Evolutionary conservation across 1,284 basidiomycete species (phyloP).

Genomic region (Tilletiaria anomala): DNA sequence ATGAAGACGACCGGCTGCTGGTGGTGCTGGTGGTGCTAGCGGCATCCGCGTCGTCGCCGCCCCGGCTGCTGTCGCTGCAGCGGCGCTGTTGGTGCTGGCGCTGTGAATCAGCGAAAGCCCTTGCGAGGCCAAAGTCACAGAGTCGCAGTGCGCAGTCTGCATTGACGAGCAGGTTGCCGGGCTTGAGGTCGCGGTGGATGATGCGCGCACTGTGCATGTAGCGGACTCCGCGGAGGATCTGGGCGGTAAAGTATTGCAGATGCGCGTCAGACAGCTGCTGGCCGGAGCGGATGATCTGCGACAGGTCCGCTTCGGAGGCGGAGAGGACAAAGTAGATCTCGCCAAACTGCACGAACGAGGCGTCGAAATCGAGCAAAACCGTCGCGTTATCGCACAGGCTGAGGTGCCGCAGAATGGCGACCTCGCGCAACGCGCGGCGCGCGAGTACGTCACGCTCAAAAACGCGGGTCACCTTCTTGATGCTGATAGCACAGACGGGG

Average conservation of each 20-base stretch:
- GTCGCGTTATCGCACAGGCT: slow-evolving; percentile 30
- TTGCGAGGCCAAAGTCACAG: slow-evolving; percentile 36
- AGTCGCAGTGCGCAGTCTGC: slow-evolving; percentile 33
- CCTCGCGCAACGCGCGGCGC: slow-evolving; percentile 31
- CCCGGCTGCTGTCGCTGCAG: neutral
- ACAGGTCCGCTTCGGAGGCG: slow-evolving; percentile 36
- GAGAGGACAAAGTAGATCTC: slow-evolving; percentile 35
- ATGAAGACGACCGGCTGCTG: neutral
- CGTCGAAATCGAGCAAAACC: slow-evolving; percentile 35
- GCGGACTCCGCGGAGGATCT: slow-evolving; percentile 31
- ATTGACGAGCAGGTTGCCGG: slow-evolving; percentile 37
- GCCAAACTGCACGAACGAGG: slow-evolving; percentile 36
- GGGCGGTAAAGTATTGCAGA: slow-evolving; percentile 35
- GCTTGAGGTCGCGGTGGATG: slow-evolving; percentile 37
- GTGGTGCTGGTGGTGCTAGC: too few species aligned
- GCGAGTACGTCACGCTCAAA: slow-evolving; percentile 36
- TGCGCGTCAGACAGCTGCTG: slow-evolving; percentile 34
- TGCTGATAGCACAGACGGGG: slow-evolving; percentile 2
- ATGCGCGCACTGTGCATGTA: slow-evolving; percentile 36
- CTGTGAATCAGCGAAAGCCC: slow-evolving; percentile 21
- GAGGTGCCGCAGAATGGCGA: slow-evolving; percentile 26
- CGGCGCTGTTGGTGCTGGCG: too few species aligned
- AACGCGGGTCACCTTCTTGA: slow-evolving; percentile 36
- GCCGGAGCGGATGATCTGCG: slow-evolving; percentile 34
- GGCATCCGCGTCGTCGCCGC: too few species aligned